Conservation (phyloP, 176 grass and related monocot species). For the Juncus inflexus region DNA sequence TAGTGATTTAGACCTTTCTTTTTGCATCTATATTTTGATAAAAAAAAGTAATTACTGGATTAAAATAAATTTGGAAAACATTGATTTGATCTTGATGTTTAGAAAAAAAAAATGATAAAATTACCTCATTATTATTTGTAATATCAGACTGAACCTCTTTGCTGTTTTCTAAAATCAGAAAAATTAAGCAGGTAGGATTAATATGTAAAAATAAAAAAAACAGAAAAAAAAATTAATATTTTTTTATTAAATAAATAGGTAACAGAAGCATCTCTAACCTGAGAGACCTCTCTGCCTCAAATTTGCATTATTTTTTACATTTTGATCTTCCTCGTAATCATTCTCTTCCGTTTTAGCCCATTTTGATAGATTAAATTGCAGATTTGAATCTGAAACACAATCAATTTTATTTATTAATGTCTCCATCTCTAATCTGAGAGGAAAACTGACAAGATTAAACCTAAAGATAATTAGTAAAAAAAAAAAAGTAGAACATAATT, state of each 20-base stretch:
- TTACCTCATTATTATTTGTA: constrained; percentile 40
- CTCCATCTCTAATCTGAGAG: constrained; percentile 1
- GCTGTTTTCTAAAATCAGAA: constrained; percentile 30
- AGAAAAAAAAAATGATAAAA: constrained; percentile 15
- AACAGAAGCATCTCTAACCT: constrained; percentile 31
- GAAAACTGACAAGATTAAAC: constrained; percentile 1
- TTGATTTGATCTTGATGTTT: not conserved
- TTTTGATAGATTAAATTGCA: constrained; percentile 58
- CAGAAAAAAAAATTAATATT: too few species aligned
- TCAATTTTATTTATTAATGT: constrained; percentile 15
- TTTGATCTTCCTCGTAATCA: constrained; percentile 24
- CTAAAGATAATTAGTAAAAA: not conserved
- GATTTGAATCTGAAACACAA: constrained; percentile 43
- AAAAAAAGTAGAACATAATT: not conserved
- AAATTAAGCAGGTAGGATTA: not conserved
- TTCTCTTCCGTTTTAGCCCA: constrained; percentile 45
- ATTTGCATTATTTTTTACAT: constrained; percentile 30
- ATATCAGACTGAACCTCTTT: constrained; percentile 25
- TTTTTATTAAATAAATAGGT: constrained; percentile 3
- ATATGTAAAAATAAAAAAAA: constrained; percentile 14
- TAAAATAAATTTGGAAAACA: not conserved
- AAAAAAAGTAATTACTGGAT: constrained; percentile 6
- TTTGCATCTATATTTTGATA: constrained; percentile 42
- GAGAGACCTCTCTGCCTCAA: constrained; percentile 54
- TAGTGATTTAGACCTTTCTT: constrained; percentile 71